Evolutionary conservation across 2,329 filamentous ascomycete genomes (phyloP), one percentile per base, ranked within the genome.

Genomic region (Chaetomium sp.): DNA sequence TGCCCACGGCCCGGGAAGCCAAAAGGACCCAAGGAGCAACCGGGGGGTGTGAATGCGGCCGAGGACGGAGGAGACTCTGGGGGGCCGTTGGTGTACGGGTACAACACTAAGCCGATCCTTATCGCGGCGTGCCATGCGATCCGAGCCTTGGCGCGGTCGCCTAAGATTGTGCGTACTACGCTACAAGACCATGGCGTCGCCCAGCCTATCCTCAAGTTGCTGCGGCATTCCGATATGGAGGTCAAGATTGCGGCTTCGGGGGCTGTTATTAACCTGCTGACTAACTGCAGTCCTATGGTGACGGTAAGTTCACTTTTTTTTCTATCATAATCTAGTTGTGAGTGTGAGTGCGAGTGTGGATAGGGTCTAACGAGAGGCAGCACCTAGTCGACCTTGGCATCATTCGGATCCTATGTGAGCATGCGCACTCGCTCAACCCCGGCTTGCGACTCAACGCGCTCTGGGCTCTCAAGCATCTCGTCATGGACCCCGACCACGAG

Each of bases 391-490:
- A 88, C 49, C 81, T 81, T 5, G 89, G 89, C 6, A 82, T 94
- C 1, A 78, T 96, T 62, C 84, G 83, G 59, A 81, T 87, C 0
- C 76, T 97, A 1, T 95, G 91, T 66, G 82, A 88, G 62, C 89
- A 96, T 68, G 90, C 91, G 1, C 88, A 88, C 68, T 94, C 89
- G 0, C 79, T 81, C 47, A 88, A 92, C 65, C 81, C 87, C n/a
- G 82, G 85, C 47, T 76, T 97, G 52, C 84, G 90, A 32, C 78
- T 95, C 33, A 91, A 94, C 64, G 91, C 91, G 27, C 73, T 99
- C 1, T 99, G 94, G 92, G 90, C 91, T 5, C 74, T 99, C 56
- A 97, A 97, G 68, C 90, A 97, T 71, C 79, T 96, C 49, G 86
- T 95, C 2, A 80, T 88, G 60, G 85, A 84, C 27, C 82, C 88